Base-by-base conservation (phyloP, 2,329 filamentous ascomycete genomes). In the Colletotrichum euphorbiae region DNA sequence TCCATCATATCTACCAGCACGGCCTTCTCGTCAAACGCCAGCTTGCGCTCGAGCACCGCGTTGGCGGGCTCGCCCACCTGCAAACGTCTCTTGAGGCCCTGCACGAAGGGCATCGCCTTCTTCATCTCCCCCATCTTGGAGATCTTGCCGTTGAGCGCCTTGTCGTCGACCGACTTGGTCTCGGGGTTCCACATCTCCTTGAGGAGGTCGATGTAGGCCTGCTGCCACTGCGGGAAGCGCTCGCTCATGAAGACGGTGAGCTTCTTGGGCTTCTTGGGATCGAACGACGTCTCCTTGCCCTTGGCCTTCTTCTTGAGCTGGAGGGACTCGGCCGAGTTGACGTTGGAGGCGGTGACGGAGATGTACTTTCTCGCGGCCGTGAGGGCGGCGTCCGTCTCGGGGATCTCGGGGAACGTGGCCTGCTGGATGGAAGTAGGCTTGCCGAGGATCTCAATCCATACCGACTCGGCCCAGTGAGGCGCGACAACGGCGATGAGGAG, bases 41-140 rank as follows among this genome's bases (percentile, higher is more conserved):
- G 84, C 80, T 95, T 93, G 72, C 94, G 87, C 76, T 95, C 90
- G 75, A 98, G 90, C 9, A 98, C 93, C 2, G 81, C 84, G 24
- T 87, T 83, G 2, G 88, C 82, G 13, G 84, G 81, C 80, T 95
- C 89, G 70, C 92, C 91, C 56, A 85, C 84, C 65, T 93, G 85
- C 63, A 99, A 87, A 59, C 93, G 89, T 79, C 88, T 92, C 90
- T 98, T 98, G 69, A 98, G 83, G 6, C 79, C 82, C 82, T 98
- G 94, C 56, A 98, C 90, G 76, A 98, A 98, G 0, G 96, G 96
- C 95, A 98, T 98, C 2, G 94, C 95, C 82, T 97, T 96, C 89
- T 98, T 99, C 87, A 94, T 93, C 81, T 97, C 93, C 48, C 89
- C 90, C 76, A 93, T 85, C 84, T 97, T 97, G 73, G 89, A 89